Base-by-base conservation (phyloP, 129 eudicot genomes). In the Chrysanthemum makinoi region DNA sequence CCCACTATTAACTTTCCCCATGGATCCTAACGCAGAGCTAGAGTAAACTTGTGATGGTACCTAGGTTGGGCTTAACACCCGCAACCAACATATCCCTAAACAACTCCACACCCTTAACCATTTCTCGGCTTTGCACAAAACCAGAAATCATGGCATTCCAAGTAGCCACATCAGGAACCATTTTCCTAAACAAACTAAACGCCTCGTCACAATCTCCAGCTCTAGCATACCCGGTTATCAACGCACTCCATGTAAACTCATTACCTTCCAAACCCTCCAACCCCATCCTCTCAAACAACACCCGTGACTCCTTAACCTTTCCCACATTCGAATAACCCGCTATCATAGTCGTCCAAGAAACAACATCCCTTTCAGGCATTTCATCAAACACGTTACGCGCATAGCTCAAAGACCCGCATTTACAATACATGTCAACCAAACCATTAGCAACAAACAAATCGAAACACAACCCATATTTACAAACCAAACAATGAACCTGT, bases 131-230 rank as follows among this genome's bases (percentile, higher is more conserved):
- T 73, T 83, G 91, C 46, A 84, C 89, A 64, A 85, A 83, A 1
- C 97, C 95, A 1, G 89, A 83, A 68, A 87, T 77, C 82, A 90
- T 79, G 0, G 96, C 91, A 67, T 85, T 90, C 95, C 96, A 90
- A 11, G 91, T 83, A 69, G 75, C 84, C 33, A 87, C 72, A 80
- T 87, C 91, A 10, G 86, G 78, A 62, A 59, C 52, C 55, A 87
- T 90, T 68, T 60, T 79, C 33, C 86, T 80, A 68, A 85, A 83
- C 26, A 69, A 67, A 56, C 30, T 58, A 68, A 74, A 70, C 56
- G 87, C 85, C 35, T 82, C 77, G 26, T 83, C 69, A 62, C 81
- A 81, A 60, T 90, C 91, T 66, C 95, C 97, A 13, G 65, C 77
- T 78, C 81, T 86, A 26, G 97, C 95, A 72, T 75, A 84, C 69